phyloP scores from a whole-genome alignment of 495 filamentous ascomycete species.

The Annulohypoxylon maeteangense region DNA sequence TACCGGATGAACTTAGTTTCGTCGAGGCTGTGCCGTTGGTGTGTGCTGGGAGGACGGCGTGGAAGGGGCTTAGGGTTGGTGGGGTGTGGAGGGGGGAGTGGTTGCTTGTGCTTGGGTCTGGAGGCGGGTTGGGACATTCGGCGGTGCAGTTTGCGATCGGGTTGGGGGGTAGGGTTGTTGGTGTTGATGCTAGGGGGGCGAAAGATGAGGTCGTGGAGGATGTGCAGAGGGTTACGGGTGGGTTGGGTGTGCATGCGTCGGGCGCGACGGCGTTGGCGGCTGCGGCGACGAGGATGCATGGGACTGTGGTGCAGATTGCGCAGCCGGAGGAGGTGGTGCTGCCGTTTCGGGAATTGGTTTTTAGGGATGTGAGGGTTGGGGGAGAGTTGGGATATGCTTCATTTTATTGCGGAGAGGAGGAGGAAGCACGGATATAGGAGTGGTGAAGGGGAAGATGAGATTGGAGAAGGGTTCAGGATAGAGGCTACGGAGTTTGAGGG shows the following conservation, averaged over 20 bases:
- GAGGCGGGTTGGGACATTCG: constrained; percentile 69
- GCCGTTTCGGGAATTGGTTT: constrained; percentile 64
- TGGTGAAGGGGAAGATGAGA: not conserved
- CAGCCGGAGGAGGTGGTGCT: constrained; percentile 59
- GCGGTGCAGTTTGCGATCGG: constrained; percentile 55
- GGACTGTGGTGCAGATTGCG: constrained; percentile 64
- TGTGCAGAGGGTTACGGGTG: constrained; percentile 60
- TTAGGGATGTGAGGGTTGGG: constrained; percentile 63
- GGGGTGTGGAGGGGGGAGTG: constrained; percentile 59
- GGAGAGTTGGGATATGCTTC: constrained; percentile 63
- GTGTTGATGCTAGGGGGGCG: constrained; percentile 64
- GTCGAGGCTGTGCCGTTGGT: constrained; percentile 64
- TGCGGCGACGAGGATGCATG: constrained; percentile 66
- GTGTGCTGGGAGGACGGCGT: constrained; percentile 67
- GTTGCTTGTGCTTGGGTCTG: constrained; percentile 64
- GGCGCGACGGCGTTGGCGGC: constrained; percentile 59
- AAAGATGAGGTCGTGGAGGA: constrained; percentile 56
- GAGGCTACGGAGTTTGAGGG: constrained; percentile 64
- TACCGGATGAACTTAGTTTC: constrained; percentile 62
- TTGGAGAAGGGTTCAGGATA: constrained; percentile 52
- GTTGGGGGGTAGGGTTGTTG: constrained; percentile 58
- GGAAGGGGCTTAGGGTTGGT: constrained; percentile 58
- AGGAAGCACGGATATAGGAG: not conserved
- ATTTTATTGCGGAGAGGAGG: constrained; percentile 58
- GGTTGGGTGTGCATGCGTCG: constrained; percentile 57